Evolutionary conservation across 1,284 basidiomycete genomes (phyloP), one percentile per base, ranked within the genome.

Genomic region (Cryptococcus sp.): DNA sequence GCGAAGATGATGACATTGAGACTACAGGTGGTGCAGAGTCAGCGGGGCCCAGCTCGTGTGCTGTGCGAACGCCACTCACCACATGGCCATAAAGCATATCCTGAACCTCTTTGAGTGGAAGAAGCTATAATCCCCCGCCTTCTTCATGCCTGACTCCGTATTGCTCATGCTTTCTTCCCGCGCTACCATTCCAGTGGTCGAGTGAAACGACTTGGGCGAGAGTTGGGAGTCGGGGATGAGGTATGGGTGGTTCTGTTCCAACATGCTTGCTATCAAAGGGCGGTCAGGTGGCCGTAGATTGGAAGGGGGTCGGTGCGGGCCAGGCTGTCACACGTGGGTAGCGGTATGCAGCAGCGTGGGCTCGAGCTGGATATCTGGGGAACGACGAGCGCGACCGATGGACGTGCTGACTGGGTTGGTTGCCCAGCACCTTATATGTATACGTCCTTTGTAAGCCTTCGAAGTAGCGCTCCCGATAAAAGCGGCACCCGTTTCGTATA

Each of bases 11-110:
- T 50, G 13, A 52, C 44, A 33, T 50, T 58, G 36, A 54, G 55
- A n/a, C 45, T 47, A 21, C 15, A 46, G 2, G 18, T n/a, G n/a
- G 40, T 15, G 2, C 2, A 16, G 15, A 15, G 16, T 18, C 6
- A 18, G 20, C 20, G 9, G 18, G 16, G 33, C 21, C 28, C 21
- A 11, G 18, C n/a, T 23, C 36, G 36, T 12, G 21, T 23, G 8
- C 13, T 38, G 33, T 15, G 3, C 12, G n/a, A 20, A 33, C 12
- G 28, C 1, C 6, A 62, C 64, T n/a, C 36, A 68, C 66, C 60
- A 63, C 58, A 68, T 61, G 24, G 64, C 60, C n/a, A 64, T 42
- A 44, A 66, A 65, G 45, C 55, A 56, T 21, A 66, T 52, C 45
- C 58, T 57, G 49, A 66, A 68, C 37, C 51, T 61, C 50, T 52